A percentile compares a stretch with the other conserved stretches of the same genome.
Evolutionary conservation across 805 yeast genomes (phyloP).

Genomic region (Myxozyma neotropica): DNA sequence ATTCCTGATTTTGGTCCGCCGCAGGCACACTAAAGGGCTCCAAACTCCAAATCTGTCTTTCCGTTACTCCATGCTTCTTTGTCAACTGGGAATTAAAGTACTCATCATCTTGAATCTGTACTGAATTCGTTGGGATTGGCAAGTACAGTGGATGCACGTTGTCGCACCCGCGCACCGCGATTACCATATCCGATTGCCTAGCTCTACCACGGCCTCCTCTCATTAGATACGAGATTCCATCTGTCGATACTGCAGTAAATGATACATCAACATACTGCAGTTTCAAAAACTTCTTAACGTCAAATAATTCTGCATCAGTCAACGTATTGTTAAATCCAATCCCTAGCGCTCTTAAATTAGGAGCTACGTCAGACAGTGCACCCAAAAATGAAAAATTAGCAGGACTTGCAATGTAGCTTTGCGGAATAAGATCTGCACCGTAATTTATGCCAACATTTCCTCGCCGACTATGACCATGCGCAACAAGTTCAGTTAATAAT

Average conservation of each 20-base stretch:
- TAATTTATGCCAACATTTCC: background rate
- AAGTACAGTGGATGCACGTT: slow-evolving; percentile 5
- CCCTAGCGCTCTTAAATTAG: background rate
- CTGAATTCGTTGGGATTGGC: background rate
- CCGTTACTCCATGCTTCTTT: background rate
- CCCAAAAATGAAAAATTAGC: slow-evolving; percentile 2
- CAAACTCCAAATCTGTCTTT: slow-evolving; percentile 7
- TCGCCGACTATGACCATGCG: slow-evolving; percentile 3
- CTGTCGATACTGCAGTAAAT: slow-evolving; percentile 7
- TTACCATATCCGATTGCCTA: background rate
- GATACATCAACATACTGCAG: background rate
- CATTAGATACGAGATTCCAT: slow-evolving; percentile 5
- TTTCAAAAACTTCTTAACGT: background rate
- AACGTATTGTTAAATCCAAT: slow-evolving; percentile 8
- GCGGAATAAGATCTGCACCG: background rate
- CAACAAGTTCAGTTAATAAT: background rate
- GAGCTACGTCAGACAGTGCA: background rate
- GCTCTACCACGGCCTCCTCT: background rate
- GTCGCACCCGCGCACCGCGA: slow-evolving; percentile 4
- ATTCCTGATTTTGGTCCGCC: background rate
- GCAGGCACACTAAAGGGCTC: slow-evolving; percentile 2
- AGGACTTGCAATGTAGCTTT: background rate
- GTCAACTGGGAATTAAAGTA: background rate
- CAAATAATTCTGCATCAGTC: slow-evolving; percentile 2
- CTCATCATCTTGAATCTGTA: background rate